phyloP scores from a whole-genome alignment of 345 rosid genomes.

The Bretschneidera sinensis region DNA sequence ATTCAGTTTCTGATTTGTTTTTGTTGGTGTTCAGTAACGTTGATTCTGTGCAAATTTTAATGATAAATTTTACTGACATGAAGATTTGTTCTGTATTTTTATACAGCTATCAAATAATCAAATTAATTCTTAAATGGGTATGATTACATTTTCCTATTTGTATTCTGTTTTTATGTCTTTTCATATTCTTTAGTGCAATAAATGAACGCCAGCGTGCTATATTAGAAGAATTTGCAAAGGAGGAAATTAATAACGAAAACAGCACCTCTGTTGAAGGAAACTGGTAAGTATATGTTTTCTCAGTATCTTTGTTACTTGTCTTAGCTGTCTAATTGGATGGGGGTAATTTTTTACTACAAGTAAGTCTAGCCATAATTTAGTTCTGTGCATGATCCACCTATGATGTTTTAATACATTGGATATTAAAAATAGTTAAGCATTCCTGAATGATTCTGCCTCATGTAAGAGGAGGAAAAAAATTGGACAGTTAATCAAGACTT shows the following conservation, averaged over 20 bases:
- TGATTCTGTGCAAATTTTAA: no score
- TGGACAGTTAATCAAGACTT: no score
- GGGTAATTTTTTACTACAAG: background rate
- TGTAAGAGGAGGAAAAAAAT: no score
- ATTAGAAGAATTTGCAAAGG: conserved; percentile 81
- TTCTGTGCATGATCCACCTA: background rate
- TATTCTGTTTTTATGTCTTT: conserved; percentile 9
- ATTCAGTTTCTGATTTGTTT: no score
- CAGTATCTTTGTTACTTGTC: conserved; percentile 7
- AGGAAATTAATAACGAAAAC: conserved; percentile 62
- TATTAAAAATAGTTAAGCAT: background rate
- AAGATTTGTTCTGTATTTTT: no score
- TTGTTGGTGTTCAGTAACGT: no score
- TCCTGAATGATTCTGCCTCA: conserved; percentile 3
- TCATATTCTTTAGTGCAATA: conserved; percentile 35
- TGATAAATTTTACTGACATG: no score
- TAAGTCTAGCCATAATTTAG: conserved; percentile 3
- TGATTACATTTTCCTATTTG: conserved; percentile 7
- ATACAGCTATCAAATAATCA: background rate
- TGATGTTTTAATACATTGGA: background rate
- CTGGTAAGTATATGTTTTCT: conserved; percentile 43
- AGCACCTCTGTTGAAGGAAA: conserved; percentile 36
- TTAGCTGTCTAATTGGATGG: conserved; percentile 2
- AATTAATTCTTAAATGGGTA: background rate
- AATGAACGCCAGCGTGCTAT: conserved; percentile 75